A percentile compares a stretch with the other conserved stretches of the same genome.
phyloP scores from a whole-genome alignment of 306 rosid genomes.

The Adenanthera pavonina region DNA sequence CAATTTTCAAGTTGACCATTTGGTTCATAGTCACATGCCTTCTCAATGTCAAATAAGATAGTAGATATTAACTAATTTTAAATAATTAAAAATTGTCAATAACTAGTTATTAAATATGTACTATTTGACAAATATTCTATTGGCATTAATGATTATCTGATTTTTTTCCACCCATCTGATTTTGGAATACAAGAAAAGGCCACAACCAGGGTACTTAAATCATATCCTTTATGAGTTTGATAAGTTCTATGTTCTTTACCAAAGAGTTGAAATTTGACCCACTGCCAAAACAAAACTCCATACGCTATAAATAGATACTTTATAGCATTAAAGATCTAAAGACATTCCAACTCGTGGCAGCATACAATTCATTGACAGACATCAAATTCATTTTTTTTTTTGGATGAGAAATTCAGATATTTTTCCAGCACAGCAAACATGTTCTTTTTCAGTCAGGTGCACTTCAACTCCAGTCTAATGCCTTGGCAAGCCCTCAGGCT shows the following conservation, averaged over 20 bases:
- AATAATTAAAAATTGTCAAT: too few relatives aligned
- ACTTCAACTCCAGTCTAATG: neutral
- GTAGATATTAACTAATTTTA: too few relatives aligned
- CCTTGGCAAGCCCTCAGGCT: constrained; percentile 1
- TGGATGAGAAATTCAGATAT: neutral
- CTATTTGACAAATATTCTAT: neutral
- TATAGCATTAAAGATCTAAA: neutral
- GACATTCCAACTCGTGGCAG: neutral
- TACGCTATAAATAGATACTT: neutral
- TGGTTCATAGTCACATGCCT: neutral
- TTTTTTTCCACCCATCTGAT: neutral
- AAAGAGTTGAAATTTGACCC: neutral
- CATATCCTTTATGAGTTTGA: neutral
- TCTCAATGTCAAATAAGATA: neutral
- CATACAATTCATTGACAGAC: neutral
- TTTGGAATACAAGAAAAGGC: neutral
- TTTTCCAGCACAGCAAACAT: neutral
- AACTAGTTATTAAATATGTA: neutral
- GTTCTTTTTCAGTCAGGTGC: neutral
- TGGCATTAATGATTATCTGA: neutral
- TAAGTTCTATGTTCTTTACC: neutral
- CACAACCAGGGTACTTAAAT: neutral
- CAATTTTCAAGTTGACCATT: neutral
- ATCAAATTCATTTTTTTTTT: neutral
- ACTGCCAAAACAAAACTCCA: neutral